These are phyloP conservation scores for Raffaelea deltoideospora DNA, from an alignment of 2,329 filamentous ascomycete species.

Conservation along the genomic window DNA sequence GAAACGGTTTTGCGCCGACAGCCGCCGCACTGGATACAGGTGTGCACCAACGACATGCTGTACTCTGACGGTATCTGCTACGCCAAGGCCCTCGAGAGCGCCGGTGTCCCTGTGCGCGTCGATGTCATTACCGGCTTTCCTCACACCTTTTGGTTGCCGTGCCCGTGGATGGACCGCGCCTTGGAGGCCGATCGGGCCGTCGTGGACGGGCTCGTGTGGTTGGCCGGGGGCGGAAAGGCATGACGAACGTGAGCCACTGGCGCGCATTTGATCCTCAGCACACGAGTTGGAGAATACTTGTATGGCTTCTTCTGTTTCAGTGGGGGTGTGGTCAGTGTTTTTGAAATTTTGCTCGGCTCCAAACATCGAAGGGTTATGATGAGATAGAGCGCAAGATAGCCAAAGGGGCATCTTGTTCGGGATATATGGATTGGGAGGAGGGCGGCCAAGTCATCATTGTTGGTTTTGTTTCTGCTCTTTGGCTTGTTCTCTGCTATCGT, in stretches of 20 bases:
- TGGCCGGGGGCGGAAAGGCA: slow-evolving; percentile 9
- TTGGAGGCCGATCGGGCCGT: slow-evolving; percentile 25
- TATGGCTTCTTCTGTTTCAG: slow-evolving; percentile 2
- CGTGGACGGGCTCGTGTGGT: slow-evolving; percentile 25
- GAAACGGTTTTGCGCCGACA: slow-evolving; percentile 17
- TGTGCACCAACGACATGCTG: slow-evolving; percentile 33
- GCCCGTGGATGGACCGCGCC: slow-evolving; percentile 24
- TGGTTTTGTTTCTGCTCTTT: too few relatives aligned
- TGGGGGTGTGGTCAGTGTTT: too few relatives aligned
- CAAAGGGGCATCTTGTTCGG: too few relatives aligned
- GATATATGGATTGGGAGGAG: too few relatives aligned
- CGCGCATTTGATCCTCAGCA: too few relatives aligned
- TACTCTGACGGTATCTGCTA: slow-evolving; percentile 37
- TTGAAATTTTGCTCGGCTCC: too few relatives aligned
- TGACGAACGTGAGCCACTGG: too few relatives aligned
- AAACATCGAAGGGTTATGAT: too few relatives aligned
- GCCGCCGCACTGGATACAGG: slow-evolving; percentile 31
- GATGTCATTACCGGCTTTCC: slow-evolving; percentile 30
- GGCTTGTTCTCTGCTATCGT: too few relatives aligned
- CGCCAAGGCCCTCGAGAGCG: slow-evolving; percentile 23
- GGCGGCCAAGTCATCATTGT: too few relatives aligned
- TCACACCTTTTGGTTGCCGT: slow-evolving; percentile 37
- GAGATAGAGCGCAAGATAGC: too few relatives aligned
- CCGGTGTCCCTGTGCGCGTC: slow-evolving; percentile 23
- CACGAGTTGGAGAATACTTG: not conserved